A percentile compares a stretch with the other conserved stretches of the same genome.
These are phyloP conservation scores for Drechslerella dactyloides DNA, from an alignment of 2,329 filamentous ascomycete species.

Conservation along the genomic window DNA sequence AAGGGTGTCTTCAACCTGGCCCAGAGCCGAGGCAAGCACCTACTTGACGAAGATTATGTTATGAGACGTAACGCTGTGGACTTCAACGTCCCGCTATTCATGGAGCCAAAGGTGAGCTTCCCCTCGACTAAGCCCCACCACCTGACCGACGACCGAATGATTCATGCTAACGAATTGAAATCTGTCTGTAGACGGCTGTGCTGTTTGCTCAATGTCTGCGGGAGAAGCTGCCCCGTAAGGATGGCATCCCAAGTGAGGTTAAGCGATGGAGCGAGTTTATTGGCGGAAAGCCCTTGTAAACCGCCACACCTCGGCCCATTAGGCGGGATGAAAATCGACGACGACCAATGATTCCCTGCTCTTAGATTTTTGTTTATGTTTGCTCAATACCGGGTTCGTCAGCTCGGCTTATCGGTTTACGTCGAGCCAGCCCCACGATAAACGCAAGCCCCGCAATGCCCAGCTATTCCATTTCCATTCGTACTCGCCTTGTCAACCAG, in stretches of 20 bases:
- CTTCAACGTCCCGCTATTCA: conserved; percentile 96
- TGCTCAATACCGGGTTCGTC: not conserved
- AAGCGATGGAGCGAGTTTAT: conserved; percentile 95
- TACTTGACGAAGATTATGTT: conserved; percentile 92
- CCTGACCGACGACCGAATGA: not conserved
- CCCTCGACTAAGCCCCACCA: not conserved
- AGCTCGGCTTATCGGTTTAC: too few relatives aligned
- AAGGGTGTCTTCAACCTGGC: conserved; percentile 95
- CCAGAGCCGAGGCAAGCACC: conserved; percentile 78
- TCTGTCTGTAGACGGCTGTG: conserved; percentile 74
- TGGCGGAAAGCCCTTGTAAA: conserved; percentile 79
- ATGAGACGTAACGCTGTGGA: conserved; percentile 98
- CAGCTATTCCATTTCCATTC: too few relatives aligned
- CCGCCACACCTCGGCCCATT: not conserved
- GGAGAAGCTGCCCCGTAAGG: conserved; percentile 86
- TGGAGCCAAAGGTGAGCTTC: conserved; percentile 87
- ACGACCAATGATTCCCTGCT: not conserved
- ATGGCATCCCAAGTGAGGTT: conserved; percentile 90
- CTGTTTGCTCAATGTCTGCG: conserved; percentile 97
- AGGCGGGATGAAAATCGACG: not conserved
- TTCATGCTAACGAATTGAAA: conserved; percentile 55
- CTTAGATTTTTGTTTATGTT: not conserved
- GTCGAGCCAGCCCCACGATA: too few relatives aligned
- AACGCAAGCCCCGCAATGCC: too few relatives aligned
- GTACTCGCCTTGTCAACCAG: too few relatives aligned